phyloP scores from a whole-genome alignment of 768 basidiomycete genomes.

The Lentinus tigrinus region DNA sequence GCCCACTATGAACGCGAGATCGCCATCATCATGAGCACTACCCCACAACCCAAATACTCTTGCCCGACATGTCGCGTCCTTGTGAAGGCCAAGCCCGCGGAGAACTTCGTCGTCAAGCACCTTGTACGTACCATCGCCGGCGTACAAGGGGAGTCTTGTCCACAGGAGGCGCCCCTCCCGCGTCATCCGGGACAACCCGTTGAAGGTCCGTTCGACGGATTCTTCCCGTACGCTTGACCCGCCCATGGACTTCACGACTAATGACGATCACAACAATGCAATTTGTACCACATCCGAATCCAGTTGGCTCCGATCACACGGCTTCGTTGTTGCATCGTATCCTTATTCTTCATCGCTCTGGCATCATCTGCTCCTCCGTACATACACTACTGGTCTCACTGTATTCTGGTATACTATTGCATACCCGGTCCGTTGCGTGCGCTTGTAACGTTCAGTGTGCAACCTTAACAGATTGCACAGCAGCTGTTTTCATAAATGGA shows the following conservation, averaged over 20 bases:
- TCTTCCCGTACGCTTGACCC: constrained; percentile 15
- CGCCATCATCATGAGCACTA: neutral
- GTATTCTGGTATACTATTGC: neutral
- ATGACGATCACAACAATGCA: neutral
- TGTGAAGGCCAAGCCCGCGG: constrained; percentile 50
- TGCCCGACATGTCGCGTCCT: constrained; percentile 66
- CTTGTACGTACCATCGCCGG: constrained; percentile 50
- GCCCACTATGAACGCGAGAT: constrained; percentile 11
- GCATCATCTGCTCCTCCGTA: neutral
- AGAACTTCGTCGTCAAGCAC: constrained; percentile 61
- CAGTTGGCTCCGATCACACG: neutral
- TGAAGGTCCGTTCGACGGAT: constrained; percentile 24
- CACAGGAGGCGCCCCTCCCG: constrained; percentile 20
- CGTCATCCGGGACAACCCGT: neutral
- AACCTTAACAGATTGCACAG: too few species aligned
- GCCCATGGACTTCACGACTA: neutral
- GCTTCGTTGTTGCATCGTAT: neutral
- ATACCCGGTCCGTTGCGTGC: neutral
- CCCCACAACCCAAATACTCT: constrained; percentile 51
- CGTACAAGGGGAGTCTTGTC: constrained; percentile 47
- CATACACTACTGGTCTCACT: neutral
- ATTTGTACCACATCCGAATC: neutral
- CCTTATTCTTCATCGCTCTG: neutral
- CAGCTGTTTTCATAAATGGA: too few species aligned
- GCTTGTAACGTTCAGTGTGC: too few species aligned